phyloP scores from a whole-genome alignment of 108 stramenopile species.

The Discostella stelligeroides region DNA sequence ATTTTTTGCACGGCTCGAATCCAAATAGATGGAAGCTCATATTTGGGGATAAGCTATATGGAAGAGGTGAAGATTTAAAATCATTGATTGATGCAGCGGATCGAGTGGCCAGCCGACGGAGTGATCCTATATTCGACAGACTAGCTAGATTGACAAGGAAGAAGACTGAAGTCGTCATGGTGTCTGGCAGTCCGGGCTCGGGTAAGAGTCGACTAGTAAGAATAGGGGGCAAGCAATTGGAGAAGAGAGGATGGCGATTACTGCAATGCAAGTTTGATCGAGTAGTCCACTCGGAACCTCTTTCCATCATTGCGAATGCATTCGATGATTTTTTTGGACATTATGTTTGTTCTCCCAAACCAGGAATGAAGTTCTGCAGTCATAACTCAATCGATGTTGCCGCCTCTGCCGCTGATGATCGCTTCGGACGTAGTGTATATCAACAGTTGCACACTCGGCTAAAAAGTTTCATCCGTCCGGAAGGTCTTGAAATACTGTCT shows the following conservation, averaged over 20 bases:
- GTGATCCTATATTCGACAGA: conserved; percentile 17
- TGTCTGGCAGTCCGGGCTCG: conserved; percentile 57
- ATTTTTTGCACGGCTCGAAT: conserved; percentile 17
- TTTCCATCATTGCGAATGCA: conserved; percentile 7
- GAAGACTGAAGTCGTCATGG: conserved; percentile 16
- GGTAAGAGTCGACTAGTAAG: conserved; percentile 62
- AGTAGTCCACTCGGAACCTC: conserved; percentile 15
- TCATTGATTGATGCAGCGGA: conserved; percentile 16
- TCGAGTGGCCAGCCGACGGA: not conserved
- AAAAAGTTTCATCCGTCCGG: not conserved
- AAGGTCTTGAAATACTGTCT: conserved; percentile 2
- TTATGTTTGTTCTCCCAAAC: conserved; percentile 1
- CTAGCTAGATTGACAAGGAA: not conserved
- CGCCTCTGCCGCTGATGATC: too few species aligned
- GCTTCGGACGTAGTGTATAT: not conserved
- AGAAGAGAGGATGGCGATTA: conserved; percentile 23
- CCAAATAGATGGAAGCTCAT: conserved; percentile 2
- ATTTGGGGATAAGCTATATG: conserved; percentile 27
- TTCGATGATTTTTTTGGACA: conserved; percentile 20
- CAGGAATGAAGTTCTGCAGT: not conserved
- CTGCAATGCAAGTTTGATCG: conserved; percentile 27
- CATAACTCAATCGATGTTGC: not conserved
- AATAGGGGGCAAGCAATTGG: not conserved
- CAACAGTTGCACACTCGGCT: conserved; percentile 4
- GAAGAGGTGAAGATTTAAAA: conserved; percentile 17